Evolutionary conservation across 2,329 filamentous ascomycete species (phyloP).

Genomic region (Fusarium concolor): DNA sequence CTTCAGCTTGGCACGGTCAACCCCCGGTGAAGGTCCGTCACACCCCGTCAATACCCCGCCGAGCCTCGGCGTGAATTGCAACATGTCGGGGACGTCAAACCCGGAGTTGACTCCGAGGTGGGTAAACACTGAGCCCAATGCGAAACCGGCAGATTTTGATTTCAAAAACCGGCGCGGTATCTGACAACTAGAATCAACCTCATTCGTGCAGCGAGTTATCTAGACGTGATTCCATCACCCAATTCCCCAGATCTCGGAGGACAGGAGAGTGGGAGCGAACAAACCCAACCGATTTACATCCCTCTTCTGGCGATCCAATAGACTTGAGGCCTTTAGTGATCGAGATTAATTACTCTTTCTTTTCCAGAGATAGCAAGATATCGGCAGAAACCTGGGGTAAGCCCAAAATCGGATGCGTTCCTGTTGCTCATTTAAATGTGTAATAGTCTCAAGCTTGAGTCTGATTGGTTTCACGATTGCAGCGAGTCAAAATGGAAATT

Average conservation of each 20-base stretch:
- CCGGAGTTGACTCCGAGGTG: conserved; percentile 24
- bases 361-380: conserved; percentile 40
- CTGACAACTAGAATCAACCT: conserved; percentile 30
- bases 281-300: conserved; percentile 24
- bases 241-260: conserved; percentile 34
- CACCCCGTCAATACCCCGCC: conserved; percentile 28
- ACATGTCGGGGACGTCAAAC: conserved; percentile 18
- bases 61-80: conserved; percentile 35
- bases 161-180: conserved; percentile 31
- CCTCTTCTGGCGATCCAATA: conserved; percentile 40
- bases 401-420: conserved; percentile 25
- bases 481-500: conserved; percentile 33
- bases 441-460: conserved; percentile 23
- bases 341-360: conserved; percentile 35
- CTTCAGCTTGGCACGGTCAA: conserved; percentile 31
- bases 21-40: conserved; percentile 30
- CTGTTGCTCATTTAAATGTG: conserved; percentile 43
- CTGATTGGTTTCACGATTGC: conserved; percentile 25
- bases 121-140: conserved; percentile 31
- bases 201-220: conserved; percentile 40
- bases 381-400: conserved; percentile 46
- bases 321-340: conserved; percentile 42
- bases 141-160: conserved; percentile 32
- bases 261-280: conserved; percentile 20
- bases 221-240: conserved; percentile 43